Evolutionary conservation across 2,329 filamentous ascomycete genomes (phyloP), one percentile per base, ranked within the genome.

Genomic region (Microsporum audouinii): DNA sequence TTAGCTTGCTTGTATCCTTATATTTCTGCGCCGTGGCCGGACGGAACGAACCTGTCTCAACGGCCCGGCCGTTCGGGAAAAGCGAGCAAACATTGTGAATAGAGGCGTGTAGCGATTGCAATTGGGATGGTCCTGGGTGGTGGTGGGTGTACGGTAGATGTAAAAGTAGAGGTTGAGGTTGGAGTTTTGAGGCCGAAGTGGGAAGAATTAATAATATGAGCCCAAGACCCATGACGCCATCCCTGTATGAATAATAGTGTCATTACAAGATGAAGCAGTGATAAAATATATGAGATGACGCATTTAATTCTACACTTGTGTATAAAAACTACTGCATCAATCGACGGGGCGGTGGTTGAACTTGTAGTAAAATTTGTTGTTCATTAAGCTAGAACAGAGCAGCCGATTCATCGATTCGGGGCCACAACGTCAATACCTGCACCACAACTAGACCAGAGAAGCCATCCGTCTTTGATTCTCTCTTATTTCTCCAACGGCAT

Each of bases 41-140:
- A 43, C 34, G 7, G 8, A 36, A 72, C 82, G 71, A 77, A 88
- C 86, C 77, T 82, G 82, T 74, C 80, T 83, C 66, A 88, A 73
- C 66, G 86, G 85, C 76, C 84, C 83, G 60, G 81, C 81, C 68
- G 80, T 81, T 71, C 85, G 82, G 65, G 79, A 78, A 69, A 84
- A 80, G 78, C 86, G 80, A 64, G 86, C 80, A 71, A 89, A 87
- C 85, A 89, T 88, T 55, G 49, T 55, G 49, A 36, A 34, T n/a
- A 23, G 49, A 55, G 31, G 31, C 33, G 3, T 10, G 8, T 34
- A 55, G n/a, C 49, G 31, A 55, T 8, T 55, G 49, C 49, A 55
- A 36, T 34, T 36, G 29, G 31, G 31, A 12, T 55, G 83, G 69
- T 63, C 59, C 60, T 49, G 43, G 29, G 29, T 45, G 34, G 57